A percentile compares a stretch with the other conserved stretches of the same genome.
Conservation (phyloP, 108 stramenopile species). For the Poteriospumella lacustris region DNA sequence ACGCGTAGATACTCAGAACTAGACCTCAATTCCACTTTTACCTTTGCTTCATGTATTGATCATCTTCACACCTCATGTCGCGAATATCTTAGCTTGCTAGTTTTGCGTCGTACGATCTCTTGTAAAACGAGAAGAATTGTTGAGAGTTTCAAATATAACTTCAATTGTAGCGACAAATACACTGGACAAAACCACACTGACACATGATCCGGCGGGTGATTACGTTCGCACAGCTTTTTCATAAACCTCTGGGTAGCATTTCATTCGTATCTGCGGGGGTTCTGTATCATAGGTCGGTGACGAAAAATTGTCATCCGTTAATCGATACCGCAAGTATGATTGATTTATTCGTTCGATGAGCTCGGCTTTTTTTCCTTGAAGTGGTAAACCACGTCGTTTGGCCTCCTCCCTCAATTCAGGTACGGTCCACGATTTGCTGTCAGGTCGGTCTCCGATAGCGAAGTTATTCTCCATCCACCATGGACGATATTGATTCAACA, state of each 20-base stretch:
- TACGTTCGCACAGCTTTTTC: not conserved
- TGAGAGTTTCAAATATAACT: no score
- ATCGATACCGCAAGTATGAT: not conserved
- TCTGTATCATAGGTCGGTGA: not conserved
- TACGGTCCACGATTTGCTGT: not conserved
- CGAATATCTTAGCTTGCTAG: not conserved
- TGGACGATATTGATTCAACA: not conserved
- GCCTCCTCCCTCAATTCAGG: not conserved
- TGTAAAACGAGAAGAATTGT: not conserved
- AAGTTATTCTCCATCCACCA: slow-evolving; percentile 1
- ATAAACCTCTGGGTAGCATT: slow-evolving; percentile 1
- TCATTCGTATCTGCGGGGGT: not conserved
- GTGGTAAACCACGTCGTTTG: not conserved
- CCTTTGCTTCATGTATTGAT: no score
- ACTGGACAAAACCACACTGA: not conserved
- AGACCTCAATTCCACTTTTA: no score
- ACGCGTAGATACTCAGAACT: no score
- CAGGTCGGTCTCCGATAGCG: not conserved
- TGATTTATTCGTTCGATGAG: not conserved
- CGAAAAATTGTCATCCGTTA: not conserved
- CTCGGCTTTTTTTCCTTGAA: not conserved
- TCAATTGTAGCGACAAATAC: not conserved
- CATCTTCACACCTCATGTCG: no score
- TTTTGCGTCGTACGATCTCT: not conserved
- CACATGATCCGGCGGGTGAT: not conserved